Conservation (phyloP, 2,329 filamentous ascomycete species). For the Ceratocystis eucalypticola region DNA sequence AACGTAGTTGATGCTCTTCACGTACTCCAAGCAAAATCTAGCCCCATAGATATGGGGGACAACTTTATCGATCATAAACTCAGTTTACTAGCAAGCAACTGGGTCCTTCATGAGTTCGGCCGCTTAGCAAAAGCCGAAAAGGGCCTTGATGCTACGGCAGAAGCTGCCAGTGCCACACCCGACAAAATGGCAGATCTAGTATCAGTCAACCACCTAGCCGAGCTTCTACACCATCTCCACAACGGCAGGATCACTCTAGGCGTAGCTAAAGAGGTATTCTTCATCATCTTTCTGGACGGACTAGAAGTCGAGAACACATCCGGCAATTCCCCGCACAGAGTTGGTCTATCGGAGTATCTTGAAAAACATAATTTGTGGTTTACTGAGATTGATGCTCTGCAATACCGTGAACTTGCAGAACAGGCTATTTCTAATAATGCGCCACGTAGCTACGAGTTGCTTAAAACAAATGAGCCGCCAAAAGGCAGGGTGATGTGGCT, state of each 20-base stretch:
- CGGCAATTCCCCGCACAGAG: constrained; percentile 34
- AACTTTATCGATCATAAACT: constrained; percentile 26
- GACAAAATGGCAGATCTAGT: constrained; percentile 37
- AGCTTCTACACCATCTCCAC: constrained; percentile 38
- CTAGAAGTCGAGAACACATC: constrained; percentile 17
- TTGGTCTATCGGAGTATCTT: constrained; percentile 41
- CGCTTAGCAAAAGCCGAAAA: constrained; percentile 44
- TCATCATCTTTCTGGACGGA: constrained; percentile 11
- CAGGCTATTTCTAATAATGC: constrained; percentile 32
- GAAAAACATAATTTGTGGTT: constrained; percentile 41
- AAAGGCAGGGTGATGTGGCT: constrained; percentile 48
- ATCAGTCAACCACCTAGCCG: constrained; percentile 34
- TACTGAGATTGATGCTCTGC: constrained; percentile 33
- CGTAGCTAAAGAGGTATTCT: constrained; percentile 42
- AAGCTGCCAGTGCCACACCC: constrained; percentile 17
- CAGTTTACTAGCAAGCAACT: constrained; percentile 43
- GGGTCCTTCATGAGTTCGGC: constrained; percentile 64
- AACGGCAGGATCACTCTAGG: constrained; percentile 39
- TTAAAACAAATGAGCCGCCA: constrained; percentile 37
- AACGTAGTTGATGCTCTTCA: constrained; percentile 43
- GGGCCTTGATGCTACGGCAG: constrained; percentile 19
- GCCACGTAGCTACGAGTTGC: constrained; percentile 30
- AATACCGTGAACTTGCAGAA: constrained; percentile 37
- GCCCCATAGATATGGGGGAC: constrained; percentile 21
- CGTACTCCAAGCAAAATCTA: constrained; percentile 20